A percentile compares a stretch with the other conserved stretches of the same genome.
Evolutionary conservation across 371 early-diverging fungal genomes (phyloP).

Genomic region (Apophysomyces ossiformis): DNA sequence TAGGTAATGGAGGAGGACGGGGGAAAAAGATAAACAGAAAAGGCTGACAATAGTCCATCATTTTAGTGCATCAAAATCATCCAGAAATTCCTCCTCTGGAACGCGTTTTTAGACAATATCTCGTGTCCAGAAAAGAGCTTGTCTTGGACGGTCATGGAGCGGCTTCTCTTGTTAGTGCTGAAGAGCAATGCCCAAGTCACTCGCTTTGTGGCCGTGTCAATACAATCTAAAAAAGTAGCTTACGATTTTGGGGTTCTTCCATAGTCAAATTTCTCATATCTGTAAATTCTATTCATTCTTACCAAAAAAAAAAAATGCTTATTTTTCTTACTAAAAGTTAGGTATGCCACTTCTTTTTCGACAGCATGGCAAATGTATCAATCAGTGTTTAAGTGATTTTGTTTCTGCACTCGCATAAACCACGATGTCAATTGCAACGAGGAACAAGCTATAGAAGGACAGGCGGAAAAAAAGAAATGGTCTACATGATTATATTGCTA

Average conservation of each 20-base stretch:
- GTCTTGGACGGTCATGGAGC: slow-evolving; percentile 26
- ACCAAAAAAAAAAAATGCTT: no score
- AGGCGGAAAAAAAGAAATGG: no score
- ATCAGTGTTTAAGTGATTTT: no score
- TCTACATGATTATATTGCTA: no score
- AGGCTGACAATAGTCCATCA: not conserved
- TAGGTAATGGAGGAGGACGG: slow-evolving; percentile 18
- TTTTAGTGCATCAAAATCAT: slow-evolving; percentile 23
- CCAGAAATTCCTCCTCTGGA: slow-evolving; percentile 29
- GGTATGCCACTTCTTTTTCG: no score
- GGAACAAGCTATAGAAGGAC: no score
- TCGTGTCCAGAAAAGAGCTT: slow-evolving; percentile 23
- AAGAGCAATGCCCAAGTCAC: slow-evolving; percentile 16
- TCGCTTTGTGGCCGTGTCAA: not conserved
- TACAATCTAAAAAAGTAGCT: not conserved
- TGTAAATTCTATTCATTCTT: not conserved
- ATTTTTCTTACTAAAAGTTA: not conserved
- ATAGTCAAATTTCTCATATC: not conserved
- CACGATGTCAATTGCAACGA: no score
- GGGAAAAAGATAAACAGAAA: not conserved
- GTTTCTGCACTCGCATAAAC: no score
- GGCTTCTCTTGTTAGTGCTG: slow-evolving; percentile 34
- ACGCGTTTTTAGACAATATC: slow-evolving; percentile 28
- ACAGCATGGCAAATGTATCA: no score
- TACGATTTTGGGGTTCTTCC: not conserved